Evolutionary conservation across 2,329 filamentous ascomycete species (phyloP), one percentile per base, ranked within the genome.

Genomic region (Penicillium rolfsii): DNA sequence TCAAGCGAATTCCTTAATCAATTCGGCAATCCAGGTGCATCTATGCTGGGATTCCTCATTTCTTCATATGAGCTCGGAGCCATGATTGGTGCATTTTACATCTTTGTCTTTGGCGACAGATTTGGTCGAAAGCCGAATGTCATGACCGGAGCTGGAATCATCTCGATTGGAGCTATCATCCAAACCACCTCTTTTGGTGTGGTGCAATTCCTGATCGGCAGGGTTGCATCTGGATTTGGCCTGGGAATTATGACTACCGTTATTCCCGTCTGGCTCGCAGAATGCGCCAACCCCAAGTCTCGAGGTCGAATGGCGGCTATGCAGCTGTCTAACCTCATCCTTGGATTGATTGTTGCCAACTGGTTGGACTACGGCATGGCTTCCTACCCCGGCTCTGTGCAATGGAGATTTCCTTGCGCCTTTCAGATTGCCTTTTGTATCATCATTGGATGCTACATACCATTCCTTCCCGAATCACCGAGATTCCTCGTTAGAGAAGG

Each of bases 81-180:
- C 4, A 57, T 72, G n/a, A 54, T 71, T 9, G 69, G 69, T 14
- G 72, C 70, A 19, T 56, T 76, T 3, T 64, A 71, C 35, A 69
- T 67, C 19, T 73, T 71, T 62, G 67, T 77, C 61, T 64, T 79
- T 57, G 71, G 80, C 57, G 74, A 82, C 59, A 66, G 74, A 36
- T 67, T 82, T 28, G 80, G 81, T 52, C 72, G 80, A 8, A 77
- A 75, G 64, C 73, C 67, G 0, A 77, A 76, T 62, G 77, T 81
- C 38, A 72, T 81, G 59, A 61, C 74, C 0, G 79, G 79, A 2
- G 77, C 76, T 0, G 55, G 64, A 35, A 64, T 70, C 30, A 61
- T 69, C 22, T 52, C 60, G 4, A 61, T 73, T 9, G 71, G 71
- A 8, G 70, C 69, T 3, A 65, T 61, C 7, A 35, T 73, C 4